Conservation (phyloP, 2,329 filamentous ascomycete genomes). For the Botrytis fabae region DNA sequence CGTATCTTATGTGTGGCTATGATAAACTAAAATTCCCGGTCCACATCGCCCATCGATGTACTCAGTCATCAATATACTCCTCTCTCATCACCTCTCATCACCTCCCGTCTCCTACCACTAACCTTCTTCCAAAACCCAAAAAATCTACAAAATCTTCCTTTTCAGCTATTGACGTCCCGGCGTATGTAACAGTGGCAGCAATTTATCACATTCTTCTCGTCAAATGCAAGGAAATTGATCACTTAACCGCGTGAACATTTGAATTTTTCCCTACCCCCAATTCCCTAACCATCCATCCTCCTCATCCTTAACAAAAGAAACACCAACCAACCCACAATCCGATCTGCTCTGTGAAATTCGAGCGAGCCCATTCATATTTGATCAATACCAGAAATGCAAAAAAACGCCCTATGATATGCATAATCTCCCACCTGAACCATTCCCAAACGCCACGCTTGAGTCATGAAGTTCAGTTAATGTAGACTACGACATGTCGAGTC, state of each 20-base stretch:
- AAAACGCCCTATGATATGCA: conserved; percentile 18
- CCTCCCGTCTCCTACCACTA: neutral
- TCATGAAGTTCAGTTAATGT: conserved; percentile 13
- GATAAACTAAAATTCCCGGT: neutral
- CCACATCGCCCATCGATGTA: neutral
- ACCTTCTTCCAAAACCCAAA: neutral
- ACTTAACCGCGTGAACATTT: neutral
- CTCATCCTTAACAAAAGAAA: neutral
- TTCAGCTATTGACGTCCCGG: neutral
- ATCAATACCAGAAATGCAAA: neutral
- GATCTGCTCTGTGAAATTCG: neutral
- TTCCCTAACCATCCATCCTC: neutral
- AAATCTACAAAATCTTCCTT: neutral
- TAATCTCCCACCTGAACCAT: neutral
- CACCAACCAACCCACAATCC: neutral
- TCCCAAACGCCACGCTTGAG: conserved; percentile 21
- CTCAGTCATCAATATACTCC: neutral
- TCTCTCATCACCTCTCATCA: neutral
- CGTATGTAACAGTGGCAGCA: neutral
- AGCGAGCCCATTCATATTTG: neutral
- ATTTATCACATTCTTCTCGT: neutral
- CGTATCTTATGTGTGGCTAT: neutral
- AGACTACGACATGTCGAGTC: neutral
- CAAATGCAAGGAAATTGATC: neutral
- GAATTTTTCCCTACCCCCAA: neutral